These are phyloP conservation scores for Gossypium sturtianum DNA, from an alignment of 345 rosid genomes.

Conservation along the genomic window DNA sequence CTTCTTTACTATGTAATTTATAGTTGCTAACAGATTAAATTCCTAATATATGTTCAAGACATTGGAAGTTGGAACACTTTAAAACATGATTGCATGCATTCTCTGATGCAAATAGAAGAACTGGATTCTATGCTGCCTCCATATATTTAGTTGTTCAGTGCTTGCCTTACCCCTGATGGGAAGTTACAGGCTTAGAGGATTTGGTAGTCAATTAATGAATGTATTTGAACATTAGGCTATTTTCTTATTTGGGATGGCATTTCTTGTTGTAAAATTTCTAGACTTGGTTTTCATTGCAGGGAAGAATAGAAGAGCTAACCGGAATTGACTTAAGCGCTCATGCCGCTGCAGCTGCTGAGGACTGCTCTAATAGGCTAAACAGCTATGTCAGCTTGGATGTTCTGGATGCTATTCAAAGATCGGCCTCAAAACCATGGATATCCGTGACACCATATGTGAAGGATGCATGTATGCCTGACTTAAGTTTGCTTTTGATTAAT, in stretches of 20 bases:
- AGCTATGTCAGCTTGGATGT: slow-evolving; percentile 26
- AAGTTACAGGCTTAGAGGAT: background rate
- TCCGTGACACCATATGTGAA: slow-evolving; percentile 29
- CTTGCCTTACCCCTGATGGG: background rate
- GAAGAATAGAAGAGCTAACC: slow-evolving; percentile 33
- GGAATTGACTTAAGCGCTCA: slow-evolving; percentile 23
- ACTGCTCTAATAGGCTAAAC: slow-evolving; percentile 30
- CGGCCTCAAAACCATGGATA: slow-evolving; percentile 36
- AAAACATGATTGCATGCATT: background rate
- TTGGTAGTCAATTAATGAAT: background rate
- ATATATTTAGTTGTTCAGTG: background rate
- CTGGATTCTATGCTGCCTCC: background rate
- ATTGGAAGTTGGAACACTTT: background rate
- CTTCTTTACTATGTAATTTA: background rate
- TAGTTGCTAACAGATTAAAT: background rate
- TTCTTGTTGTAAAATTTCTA: background rate
- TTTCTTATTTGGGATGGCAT: background rate
- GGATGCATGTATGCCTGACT: slow-evolving; percentile 33
- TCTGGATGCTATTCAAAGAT: slow-evolving; percentile 38
- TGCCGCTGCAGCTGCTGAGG: slow-evolving; percentile 35
- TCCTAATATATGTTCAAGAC: background rate
- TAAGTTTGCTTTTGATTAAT: slow-evolving; percentile 27
- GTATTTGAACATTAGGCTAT: background rate
- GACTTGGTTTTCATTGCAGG: slow-evolving; percentile 21
- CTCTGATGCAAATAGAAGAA: background rate